Base-by-base conservation (phyloP, 2,329 filamentous ascomycete genomes). In the Rhytidhysteron rufulum region DNA sequence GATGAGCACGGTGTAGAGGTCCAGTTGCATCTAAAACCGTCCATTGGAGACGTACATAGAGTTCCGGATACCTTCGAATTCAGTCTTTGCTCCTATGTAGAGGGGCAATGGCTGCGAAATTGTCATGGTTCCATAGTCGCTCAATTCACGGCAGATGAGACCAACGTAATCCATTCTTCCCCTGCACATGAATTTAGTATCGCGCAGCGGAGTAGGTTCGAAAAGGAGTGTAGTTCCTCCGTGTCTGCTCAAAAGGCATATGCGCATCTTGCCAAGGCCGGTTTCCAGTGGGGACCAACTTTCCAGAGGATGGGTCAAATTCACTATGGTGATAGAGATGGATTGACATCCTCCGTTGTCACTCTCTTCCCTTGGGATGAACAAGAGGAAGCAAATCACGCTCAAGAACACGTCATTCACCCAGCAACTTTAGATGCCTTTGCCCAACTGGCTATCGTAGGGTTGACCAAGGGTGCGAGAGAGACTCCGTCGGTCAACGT, bases 1-100 rank as follows among this genome's bases (percentile, higher is more conserved):
- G 45, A 43, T 37, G 39, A 35, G 3, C 11, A 40, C 11, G 45
- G 45, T 21, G 43, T 41, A 15, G 33, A 16, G 15, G 17, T 20
- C 6, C 39, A 45, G 31, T 36, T 31, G 6, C 39, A 3, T 16
- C 22, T n/a, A 34, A 22, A 32, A 13, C 24, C 13, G 24, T 27
- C 13, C 24, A 13, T 16, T 25, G 30, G 2, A 24, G 22, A 25
- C 39, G n/a, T 41, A 16, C 15, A 13, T 11, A 25, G 18, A 10
- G 4, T 37, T n/a, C 18, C n/a, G 17, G 8, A 22, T 37, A 10
- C 18, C 18, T 22, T 15, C 25, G 22, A 22, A 9, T 16, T n/a
- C 18, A 4, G 13, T 37, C 7, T n/a, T 15, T 22, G 18, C 22
- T 16, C 18, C 22, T 13, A 13, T 15, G 15, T 37, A 13, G 34